Base-by-base conservation (phyloP, 129 eudicot genomes). In the Ambrosia artemisiifolia region DNA sequence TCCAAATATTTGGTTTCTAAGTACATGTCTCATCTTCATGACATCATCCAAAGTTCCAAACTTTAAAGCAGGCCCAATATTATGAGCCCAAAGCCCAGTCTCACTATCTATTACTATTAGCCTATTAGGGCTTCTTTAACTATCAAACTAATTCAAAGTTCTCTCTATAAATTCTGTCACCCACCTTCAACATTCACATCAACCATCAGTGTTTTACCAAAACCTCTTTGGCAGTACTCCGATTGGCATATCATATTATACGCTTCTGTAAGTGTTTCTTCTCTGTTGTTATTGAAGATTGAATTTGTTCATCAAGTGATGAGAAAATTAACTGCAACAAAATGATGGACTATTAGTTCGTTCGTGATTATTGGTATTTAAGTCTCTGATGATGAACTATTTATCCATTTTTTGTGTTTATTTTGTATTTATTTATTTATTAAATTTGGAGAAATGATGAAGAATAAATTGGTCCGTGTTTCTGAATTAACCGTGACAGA, bases 401-500 rank as follows among this genome's bases (percentile, higher is more conserved):
- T 18, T 0, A 17, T 5, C 3, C 28, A 24, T 6, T 33, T 1
- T 60, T 2, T 5, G 18, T 6, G n/a, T n/a, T n/a, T n/a, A n/a
- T n/a, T n/a, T 5, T 56, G 0, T n/a, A 0, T 38, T 38, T 3
- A 8, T 5, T 24, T 44, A 8, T 55, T 3, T 4, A 17, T 43
- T 0, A 19, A 14, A 48, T 47, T 20, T 30, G 40, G 82, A 35
- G 85, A 72, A 11, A 67, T 73, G 85, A 82, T 59, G 85, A 72
- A 14, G 5, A 82, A 48, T 4, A 6, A 11, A 66, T 82, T 82
- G 86, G 83, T 82, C 86, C 86, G 80, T 82, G 85, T 82, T 82
- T 77, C 85, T 72, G 85, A 81, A 59, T 82, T 77, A 30, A 82
- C 73, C 76, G 82, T 82, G 85, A 77, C 82, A 69, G 79, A 82